A percentile compares a stretch with the other conserved stretches of the same genome.
These are phyloP conservation scores for Bryoglossum gracile DNA, from an alignment of 495 filamentous ascomycete genomes.

Conservation along the genomic window DNA sequence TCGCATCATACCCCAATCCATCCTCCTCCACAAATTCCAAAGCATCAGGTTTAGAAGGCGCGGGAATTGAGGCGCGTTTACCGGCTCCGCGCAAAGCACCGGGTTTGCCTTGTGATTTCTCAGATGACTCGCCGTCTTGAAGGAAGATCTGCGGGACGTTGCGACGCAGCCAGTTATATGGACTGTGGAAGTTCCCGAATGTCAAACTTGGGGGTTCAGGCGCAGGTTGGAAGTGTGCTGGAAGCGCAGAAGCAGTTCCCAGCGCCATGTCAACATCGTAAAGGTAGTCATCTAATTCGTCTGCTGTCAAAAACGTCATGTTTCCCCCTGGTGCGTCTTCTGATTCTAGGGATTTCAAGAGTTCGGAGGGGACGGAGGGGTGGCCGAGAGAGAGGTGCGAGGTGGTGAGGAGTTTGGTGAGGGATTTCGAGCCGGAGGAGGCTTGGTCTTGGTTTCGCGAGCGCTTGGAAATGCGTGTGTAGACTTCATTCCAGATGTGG, in stretches of 20 bases:
- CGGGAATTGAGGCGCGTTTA: conserved; percentile 33
- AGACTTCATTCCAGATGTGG: no score
- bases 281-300: conserved; percentile 77
- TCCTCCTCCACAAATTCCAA: conserved; percentile 28
- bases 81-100: conserved; percentile 31
- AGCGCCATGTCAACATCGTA: conserved; percentile 60
- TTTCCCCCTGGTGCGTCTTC: conserved; percentile 5
- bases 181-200: conserved; percentile 71
- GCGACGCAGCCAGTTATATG: conserved; percentile 84
- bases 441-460: not conserved
- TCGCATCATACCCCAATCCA: conserved; percentile 27
- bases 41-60: conserved; percentile 23
- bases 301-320: conserved; percentile 56
- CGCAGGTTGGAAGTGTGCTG: conserved; percentile 1
- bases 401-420: not conserved
- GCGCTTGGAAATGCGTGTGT: not conserved
- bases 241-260: conserved; percentile 27
- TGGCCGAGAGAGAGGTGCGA: not conserved
- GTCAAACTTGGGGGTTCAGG: conserved; percentile 40
- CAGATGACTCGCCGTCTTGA: conserved; percentile 64
- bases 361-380: not conserved
- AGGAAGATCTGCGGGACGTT: conserved; percentile 79
- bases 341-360: conserved; percentile 1
- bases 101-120: conserved; percentile 46
- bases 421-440: not conserved